Percentiles rank a stretch among this genome's conserved stretches.
Conservation (phyloP, 148 eudicot genomes). For the Vaccinium myrtillus region DNA sequence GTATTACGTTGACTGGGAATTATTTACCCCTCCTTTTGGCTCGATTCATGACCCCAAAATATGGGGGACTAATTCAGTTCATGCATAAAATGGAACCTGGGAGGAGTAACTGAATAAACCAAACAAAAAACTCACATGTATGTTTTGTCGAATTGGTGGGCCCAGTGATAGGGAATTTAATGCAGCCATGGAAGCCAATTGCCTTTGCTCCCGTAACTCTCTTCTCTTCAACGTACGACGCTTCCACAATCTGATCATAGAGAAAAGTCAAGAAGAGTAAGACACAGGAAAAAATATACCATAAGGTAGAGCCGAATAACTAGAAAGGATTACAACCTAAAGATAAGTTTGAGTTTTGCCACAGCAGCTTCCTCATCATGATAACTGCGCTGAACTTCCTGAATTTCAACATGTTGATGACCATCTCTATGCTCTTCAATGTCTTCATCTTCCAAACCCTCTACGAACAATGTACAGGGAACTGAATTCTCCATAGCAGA, state of each 20-base stretch:
- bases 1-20: neutral
- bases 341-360: conserved; percentile 74
- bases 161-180: conserved; percentile 76
- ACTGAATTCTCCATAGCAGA: conserved; percentile 26
- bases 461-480: conserved; percentile 24
- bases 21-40: neutral
- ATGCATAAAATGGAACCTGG: neutral
- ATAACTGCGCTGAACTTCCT: conserved; percentile 36
- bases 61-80: neutral
- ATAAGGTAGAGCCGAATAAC: conserved; percentile 11
- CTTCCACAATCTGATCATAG: conserved; percentile 74
- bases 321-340: conserved; percentile 50
- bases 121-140: conserved; percentile 42
- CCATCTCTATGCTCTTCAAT: conserved; percentile 23
- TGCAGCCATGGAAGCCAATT: conserved; percentile 77
- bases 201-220: conserved; percentile 64
- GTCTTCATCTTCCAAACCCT: conserved; percentile 31
- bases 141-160: conserved; percentile 55
- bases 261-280: conserved; percentile 20
- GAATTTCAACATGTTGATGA: conserved; percentile 32
- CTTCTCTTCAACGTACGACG: conserved; percentile 55
- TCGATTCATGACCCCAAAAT: neutral
- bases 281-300: conserved; percentile 9
- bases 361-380: conserved; percentile 67
- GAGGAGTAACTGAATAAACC: neutral